Evolutionary conservation across 192 early-diverging fungal genomes (phyloP).

Genomic region (Chytriomyces sp.): DNA sequence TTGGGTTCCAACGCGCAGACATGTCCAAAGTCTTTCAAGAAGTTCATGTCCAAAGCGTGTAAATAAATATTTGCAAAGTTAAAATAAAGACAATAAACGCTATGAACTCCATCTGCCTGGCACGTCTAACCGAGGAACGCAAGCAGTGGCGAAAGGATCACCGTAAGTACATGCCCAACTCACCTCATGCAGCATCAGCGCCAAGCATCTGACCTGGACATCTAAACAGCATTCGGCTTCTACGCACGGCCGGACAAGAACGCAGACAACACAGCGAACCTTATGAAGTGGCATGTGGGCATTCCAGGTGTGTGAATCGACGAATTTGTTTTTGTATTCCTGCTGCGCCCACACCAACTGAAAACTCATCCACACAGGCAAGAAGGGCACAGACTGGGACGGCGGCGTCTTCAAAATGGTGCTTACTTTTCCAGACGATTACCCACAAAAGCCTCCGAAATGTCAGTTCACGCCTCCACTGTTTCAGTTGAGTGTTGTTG

Average conservation of each 20-base stretch:
- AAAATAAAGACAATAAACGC: no score
- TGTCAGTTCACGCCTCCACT: conserved; percentile 55
- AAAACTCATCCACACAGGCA: conserved; percentile 40
- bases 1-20: no score
- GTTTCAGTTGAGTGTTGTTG: conserved; percentile 33
- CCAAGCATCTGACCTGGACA: not conserved
- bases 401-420: conserved; percentile 83
- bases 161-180: conserved; percentile 50
- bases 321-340: not conserved
- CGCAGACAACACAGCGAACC: conserved; percentile 75
- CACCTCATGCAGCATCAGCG: not conserved
- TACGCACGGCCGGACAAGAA: conserved; percentile 89
- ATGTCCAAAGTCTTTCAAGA: no score
- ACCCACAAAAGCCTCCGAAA: conserved; percentile 87
- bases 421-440: conserved; percentile 86
- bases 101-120: conserved; percentile 72
- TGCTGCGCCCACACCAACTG: not conserved
- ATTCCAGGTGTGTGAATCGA: conserved; percentile 69
- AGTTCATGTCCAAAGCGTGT: no score
- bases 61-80: no score
- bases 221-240: conserved; percentile 75
- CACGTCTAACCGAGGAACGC: conserved; percentile 88
- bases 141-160: conserved; percentile 99
- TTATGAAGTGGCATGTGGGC: conserved; percentile 83
- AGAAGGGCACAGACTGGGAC: conserved; percentile 74